Conservation (phyloP, 2,329 filamentous ascomycete species). For the Diplodia mutila region DNA sequence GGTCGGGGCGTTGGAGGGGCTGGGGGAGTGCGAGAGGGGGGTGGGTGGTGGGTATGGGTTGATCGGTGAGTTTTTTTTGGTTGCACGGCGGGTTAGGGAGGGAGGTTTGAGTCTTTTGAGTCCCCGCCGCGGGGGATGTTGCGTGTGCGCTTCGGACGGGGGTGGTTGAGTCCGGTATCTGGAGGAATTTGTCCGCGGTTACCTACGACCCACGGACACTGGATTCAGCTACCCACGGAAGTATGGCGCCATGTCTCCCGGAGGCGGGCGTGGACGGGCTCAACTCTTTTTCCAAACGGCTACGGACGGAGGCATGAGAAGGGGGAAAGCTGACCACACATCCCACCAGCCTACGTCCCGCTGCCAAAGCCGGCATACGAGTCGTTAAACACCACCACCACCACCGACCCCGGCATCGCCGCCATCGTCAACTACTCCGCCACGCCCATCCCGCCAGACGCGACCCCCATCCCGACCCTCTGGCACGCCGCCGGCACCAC, state of each 20-base stretch:
- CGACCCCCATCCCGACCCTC: background rate
- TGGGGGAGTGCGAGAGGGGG: background rate
- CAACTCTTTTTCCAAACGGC: no score
- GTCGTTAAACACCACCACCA: constrained; percentile 3
- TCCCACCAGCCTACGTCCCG: background rate
- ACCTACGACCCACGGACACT: no score
- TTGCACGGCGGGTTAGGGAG: no score
- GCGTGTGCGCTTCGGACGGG: no score
- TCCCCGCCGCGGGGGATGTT: no score
- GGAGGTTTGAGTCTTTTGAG: no score
- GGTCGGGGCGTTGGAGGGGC: background rate
- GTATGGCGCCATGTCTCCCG: no score
- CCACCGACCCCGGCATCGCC: background rate
- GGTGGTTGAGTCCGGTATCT: no score
- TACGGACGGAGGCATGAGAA: no score
- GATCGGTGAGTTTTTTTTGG: background rate
- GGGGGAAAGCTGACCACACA: background rate
- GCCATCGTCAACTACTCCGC: constrained; percentile 9
- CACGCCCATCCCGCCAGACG: background rate
- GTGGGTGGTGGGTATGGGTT: background rate
- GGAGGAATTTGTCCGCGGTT: no score
- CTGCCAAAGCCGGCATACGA: background rate
- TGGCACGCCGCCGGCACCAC: background rate
- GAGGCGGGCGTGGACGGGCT: no score
- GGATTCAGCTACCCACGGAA: no score